Percentiles rank a stretch among this genome's conserved stretches.
Evolutionary conservation across 768 basidiomycete species (phyloP).

Genomic region (Agrocybe praecox): DNA sequence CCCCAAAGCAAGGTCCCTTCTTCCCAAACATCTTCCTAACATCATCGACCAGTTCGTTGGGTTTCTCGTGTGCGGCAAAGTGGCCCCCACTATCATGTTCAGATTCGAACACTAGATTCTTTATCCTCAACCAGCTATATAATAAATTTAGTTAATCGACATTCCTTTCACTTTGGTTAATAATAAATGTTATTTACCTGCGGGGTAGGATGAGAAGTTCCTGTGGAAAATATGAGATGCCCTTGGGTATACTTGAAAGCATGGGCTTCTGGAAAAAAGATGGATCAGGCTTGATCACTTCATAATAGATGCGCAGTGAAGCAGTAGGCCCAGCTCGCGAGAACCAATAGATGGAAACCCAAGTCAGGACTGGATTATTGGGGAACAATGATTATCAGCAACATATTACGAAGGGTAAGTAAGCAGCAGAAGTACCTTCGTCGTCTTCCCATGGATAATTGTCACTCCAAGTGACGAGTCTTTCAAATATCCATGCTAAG

Average conservation of each 20-base stretch:
- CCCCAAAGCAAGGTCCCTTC: not conserved
- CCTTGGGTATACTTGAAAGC: constrained; percentile 39
- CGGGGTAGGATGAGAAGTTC: constrained; percentile 32
- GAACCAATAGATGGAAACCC: constrained; percentile 58
- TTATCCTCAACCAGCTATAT: constrained; percentile 18
- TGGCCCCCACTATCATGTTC: constrained; percentile 27
- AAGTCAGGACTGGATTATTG: constrained; percentile 48
- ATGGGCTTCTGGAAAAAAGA: constrained; percentile 1
- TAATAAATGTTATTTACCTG: constrained; percentile 13
- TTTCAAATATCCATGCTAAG: constrained; percentile 57
- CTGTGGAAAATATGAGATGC: constrained; percentile 50
- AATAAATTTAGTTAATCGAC: not conserved
- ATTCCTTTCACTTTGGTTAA: not conserved
- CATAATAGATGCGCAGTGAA: constrained; percentile 58
- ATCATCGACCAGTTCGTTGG: constrained; percentile 5
- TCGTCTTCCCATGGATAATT: constrained; percentile 57
- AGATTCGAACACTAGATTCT: constrained; percentile 36
- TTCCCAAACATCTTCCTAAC: constrained; percentile 11
- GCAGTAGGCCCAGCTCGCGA: constrained; percentile 57
- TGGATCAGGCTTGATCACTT: constrained; percentile 24
- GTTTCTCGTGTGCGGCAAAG: constrained; percentile 9
- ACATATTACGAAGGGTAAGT: not conserved
- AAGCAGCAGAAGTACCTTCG: constrained; percentile 34
- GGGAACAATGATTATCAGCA: not conserved
- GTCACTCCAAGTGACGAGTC: constrained; percentile 47